Conservation (phyloP, 495 filamentous ascomycete species). For the Penicillium tannophilum region DNA sequence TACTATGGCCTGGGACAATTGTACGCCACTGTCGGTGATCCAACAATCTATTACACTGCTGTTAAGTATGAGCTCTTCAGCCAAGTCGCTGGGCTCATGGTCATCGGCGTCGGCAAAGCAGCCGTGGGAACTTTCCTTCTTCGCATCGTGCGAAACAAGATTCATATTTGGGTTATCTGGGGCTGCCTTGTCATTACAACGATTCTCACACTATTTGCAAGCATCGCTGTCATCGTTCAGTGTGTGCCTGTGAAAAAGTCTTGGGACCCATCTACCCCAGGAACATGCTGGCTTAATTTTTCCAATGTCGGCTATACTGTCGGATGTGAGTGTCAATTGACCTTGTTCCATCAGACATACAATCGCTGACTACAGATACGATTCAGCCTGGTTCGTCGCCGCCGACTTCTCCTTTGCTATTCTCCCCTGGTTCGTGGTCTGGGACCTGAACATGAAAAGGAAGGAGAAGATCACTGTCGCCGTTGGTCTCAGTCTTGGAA, state of each 20-base stretch:
- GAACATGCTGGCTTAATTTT: conserved; percentile 30
- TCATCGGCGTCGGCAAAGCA: conserved; percentile 28
- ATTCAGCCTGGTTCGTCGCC: conserved; percentile 28
- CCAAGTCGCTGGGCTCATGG: conserved; percentile 29
- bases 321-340: conserved; percentile 22
- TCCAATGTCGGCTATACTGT: conserved; percentile 32
- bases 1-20: conserved; percentile 26
- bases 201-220: conserved; percentile 26
- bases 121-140: conserved; percentile 30
- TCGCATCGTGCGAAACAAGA: conserved; percentile 30
- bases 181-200: conserved; percentile 20
- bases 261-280: conserved; percentile 24
- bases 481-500: conserved; percentile 28
- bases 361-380: background rate
- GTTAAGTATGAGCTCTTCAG: conserved; percentile 29
- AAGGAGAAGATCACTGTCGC: conserved; percentile 35
- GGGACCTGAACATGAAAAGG: conserved; percentile 36
- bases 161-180: conserved; percentile 30
- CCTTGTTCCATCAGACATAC: background rate
- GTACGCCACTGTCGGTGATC: conserved; percentile 23
- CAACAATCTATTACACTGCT: conserved; percentile 22
- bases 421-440: conserved; percentile 34
- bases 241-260: conserved; percentile 27
- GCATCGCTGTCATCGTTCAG: conserved; percentile 26
- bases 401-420: conserved; percentile 32